phyloP scores from a whole-genome alignment of 2,329 filamentous ascomycete species.

The Alternaria sp. region DNA sequence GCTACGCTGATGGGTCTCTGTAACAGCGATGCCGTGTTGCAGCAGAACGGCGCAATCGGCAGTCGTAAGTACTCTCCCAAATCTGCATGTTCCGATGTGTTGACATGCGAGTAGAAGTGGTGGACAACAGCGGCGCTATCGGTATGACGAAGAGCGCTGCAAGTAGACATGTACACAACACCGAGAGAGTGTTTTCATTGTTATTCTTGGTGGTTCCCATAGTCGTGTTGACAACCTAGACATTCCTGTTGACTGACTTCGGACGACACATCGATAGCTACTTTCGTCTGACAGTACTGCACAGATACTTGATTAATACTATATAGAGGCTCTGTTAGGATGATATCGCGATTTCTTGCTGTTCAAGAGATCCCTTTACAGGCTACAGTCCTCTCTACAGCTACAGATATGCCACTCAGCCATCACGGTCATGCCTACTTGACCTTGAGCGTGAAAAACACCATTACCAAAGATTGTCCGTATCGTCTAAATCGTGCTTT shows the following conservation, averaged over 20 bases:
- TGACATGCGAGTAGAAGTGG: conserved; percentile 12
- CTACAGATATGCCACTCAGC: neutral
- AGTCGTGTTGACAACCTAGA: neutral
- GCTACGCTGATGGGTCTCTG: conserved; percentile 39
- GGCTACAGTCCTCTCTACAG: neutral
- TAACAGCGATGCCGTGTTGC: neutral
- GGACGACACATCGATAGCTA: neutral
- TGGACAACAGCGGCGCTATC: conserved; percentile 25
- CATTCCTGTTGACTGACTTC: neutral
- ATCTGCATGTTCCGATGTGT: neutral
- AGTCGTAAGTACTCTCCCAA: neutral
- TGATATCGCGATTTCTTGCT: neutral
- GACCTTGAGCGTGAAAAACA: neutral
- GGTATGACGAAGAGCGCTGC: conserved; percentile 8
- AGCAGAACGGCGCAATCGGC: conserved; percentile 19
- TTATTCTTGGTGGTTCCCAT: neutral
- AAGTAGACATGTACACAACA: neutral
- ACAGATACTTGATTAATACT: neutral
- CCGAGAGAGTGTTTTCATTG: neutral
- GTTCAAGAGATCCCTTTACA: neutral
- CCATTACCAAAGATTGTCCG: neutral
- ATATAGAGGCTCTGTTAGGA: neutral
- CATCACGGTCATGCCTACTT: neutral
- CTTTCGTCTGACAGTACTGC: neutral
- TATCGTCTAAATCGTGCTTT: neutral